Base-by-base conservation (phyloP, 1,284 basidiomycete genomes). In the Porodaedalea pini region DNA sequence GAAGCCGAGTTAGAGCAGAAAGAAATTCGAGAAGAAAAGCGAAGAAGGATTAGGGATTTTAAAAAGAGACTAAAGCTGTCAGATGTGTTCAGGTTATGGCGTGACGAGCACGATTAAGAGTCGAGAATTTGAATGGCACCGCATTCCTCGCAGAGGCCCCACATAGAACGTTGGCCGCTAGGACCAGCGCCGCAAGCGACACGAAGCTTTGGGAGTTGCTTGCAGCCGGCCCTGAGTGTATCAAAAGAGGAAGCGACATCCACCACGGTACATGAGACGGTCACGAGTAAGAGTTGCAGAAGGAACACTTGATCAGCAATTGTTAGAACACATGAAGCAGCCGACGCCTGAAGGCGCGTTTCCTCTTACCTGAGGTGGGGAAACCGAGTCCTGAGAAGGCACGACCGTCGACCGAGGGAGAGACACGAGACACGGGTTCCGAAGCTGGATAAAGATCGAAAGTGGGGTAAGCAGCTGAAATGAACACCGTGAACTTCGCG, bases 51-150 rank as follows among this genome's bases (percentile, higher is more conserved):
- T 54, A 54, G 59, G 31, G 25, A 21, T 21, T 43, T 23, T 25
- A n/a, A 39, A 53, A 54, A 44, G 25, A 45, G 51, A 48, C 45
- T 44, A 51, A 50, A 54, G 48, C 31, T 37, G 55, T 21, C 34
- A 45, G 31, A 45, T 29, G 32, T 31, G 17, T 15, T 17, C 15
- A 45, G 13, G 51, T 11, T 34, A 52, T 34, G 15, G 41, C 15
- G 13, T 34, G 34, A 36, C 40, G 48, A 41, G 31, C 40, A 13
- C 23, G 19, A 86, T 70, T 88, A 85, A 70, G 77, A 78, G 69
- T 89, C 85, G 71, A 92, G 86, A 84, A 90, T 90, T 65, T 88
- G 88, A 70, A 92, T 90, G 57, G 89, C 85, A 70, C 89, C 89
- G 68, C 89, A 92, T 75, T 90, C 79, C 77, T 90, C 86, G 71